Base-by-base conservation (phyloP, 2,329 filamentous ascomycete genomes). In the Hirsutella rhossiliensis region DNA sequence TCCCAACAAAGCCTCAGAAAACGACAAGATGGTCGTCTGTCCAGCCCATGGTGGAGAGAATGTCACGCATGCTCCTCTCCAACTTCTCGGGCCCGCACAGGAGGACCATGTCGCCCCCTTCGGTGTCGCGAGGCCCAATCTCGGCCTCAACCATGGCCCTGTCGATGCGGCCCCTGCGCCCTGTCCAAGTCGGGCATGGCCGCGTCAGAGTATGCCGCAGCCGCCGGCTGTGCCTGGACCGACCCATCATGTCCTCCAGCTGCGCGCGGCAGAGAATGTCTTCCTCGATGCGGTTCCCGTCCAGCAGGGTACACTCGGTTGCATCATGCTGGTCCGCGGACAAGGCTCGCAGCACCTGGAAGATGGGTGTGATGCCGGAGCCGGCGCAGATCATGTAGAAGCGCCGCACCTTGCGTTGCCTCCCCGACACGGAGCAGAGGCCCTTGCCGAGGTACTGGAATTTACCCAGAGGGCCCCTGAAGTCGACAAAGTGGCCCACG, bases 291-390 rank as follows among this genome's bases (percentile, higher is more conserved):
- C 86, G 69, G 54, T 96, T 96, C 0, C 87, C 87, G 54, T 94
- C 73, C 0, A 96, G 66, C 0, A 96, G 71, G 2, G 83, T 64
- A 55, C 87, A 94, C 2, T 60, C 65, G 0, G 85, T 92, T 9
- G 61, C 51, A 55, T 90, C 85, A 0, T 67, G 58, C 2, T 58
- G 52, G 49, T 90, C 78, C 39, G 73, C 69, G 60, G 88, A 73
- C 0, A 92, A 75, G 0, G 85, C 83, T 12, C 85, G 71, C 45
- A 94, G 66, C 2, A 94, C 84, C 56, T 90, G 85, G 60, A 81
- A 92, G 50, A 95, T 85, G 0, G 89, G 89, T n/a, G 89, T 95
- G 55, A 96, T 84, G 1, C 89, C 89, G n/a, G 78, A 86, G 6
- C 89, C 89, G 13, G 76, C 89, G 53, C 86, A 92, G 29, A 95